Base-by-base conservation (phyloP, 2,329 filamentous ascomycete genomes). In the Hypoxylon sp. region DNA sequence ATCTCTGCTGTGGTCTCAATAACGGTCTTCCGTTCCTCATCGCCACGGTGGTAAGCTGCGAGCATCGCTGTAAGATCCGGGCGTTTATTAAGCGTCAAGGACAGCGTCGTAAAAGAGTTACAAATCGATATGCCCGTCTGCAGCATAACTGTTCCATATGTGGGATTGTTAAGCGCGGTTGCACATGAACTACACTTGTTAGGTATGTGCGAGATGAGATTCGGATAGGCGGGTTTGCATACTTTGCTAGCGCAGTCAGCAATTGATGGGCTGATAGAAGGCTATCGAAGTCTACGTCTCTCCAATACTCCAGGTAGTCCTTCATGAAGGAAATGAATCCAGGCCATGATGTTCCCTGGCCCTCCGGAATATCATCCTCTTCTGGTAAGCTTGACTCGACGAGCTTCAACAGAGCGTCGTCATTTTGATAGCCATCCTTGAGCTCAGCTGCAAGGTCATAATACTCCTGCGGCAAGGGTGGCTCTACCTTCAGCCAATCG, bases 1-100 rank as follows among this genome's bases (percentile, higher is more conserved):
- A 93, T 91, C 74, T 97, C 95, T 16, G 93, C 94, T 1, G 94
- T 94, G 25, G 90, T 88, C 77, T 97, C 95, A 9, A 95, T 93
- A 41, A 97, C 85, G 1, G 93, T 88, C 75, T 89, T 94, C 71
- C 91, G 88, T 71, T 89, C 87, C 55, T 91, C 88, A 25, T 90
- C 89, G 23, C 89, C 90, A 7, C 84, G 83, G 12, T 86, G 82
- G 11, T 79, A 74, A 30, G 78, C 76, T 47, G 80, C 80, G n/a
- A 94, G 81, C 71, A 89, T 86, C 37, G 88, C 86, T 52, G 91
- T 90, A 47, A 97, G 82, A 66, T 96, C 90, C 0, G 94, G 94
- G 57, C 89, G 88, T 68, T 90, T 91, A 77, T 95, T 93, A 39
- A 97, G 85, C 54, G 88, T 91, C 82, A 97, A 93, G 25, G 94